These are phyloP conservation scores for Scenedesmus sp. DNA, from an alignment of 163 green algal species.

Conservation along the genomic window DNA sequence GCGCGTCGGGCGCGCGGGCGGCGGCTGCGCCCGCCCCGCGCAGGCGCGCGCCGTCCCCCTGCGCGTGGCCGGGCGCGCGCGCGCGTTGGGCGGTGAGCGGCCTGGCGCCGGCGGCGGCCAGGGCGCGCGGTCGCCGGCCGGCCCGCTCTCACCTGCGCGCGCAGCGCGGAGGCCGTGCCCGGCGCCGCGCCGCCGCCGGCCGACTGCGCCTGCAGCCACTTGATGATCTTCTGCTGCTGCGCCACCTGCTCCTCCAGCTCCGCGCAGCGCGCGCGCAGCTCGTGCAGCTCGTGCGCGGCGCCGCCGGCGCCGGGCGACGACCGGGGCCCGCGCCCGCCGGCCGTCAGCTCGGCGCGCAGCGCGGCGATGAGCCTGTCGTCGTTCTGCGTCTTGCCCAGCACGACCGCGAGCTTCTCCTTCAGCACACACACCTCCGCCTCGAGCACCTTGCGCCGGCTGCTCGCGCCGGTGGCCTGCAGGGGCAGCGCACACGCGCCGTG, in stretches of 20 bases:
- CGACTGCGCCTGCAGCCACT: slow-evolving; percentile 44
- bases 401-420: slow-evolving; percentile 66
- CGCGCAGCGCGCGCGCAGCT: not conserved
- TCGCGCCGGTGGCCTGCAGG: slow-evolving; percentile 42
- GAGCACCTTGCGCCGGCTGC: slow-evolving; percentile 52
- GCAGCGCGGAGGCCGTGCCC: slow-evolving; percentile 8
- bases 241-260: slow-evolving; percentile 63
- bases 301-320: no score
- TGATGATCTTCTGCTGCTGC: slow-evolving; percentile 63
- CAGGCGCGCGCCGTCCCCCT: no score
- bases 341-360: slow-evolving; percentile 56
- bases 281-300: not conserved
- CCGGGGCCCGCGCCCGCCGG: no score
- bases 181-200: not conserved
- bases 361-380: slow-evolving; percentile 72
- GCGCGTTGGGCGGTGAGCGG: no score
- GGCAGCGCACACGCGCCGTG: no score
- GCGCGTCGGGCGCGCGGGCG: no score
- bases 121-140: no score
- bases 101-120: no score
- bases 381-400: slow-evolving; percentile 69
- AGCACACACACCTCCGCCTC: slow-evolving; percentile 47
- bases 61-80: no score
- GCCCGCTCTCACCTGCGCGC: not conserved
- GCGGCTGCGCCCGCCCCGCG: no score